Conservation (phyloP, 768 basidiomycete genomes). For the Mycena epipterygia region DNA sequence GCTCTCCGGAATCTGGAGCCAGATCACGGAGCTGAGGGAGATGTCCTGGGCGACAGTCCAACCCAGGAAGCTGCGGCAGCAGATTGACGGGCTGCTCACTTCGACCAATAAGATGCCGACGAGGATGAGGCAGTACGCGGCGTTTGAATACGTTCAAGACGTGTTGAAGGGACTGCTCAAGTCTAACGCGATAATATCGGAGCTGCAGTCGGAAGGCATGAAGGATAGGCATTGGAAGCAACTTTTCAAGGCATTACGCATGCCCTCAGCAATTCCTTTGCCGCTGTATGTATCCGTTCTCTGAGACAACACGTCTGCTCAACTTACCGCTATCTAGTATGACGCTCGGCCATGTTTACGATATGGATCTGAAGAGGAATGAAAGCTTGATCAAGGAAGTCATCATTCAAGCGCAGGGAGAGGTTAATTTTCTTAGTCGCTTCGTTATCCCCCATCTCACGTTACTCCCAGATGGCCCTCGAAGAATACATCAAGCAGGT, state of each 20-base stretch:
- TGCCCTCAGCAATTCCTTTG: slow-evolving; percentile 82
- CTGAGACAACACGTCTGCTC: slow-evolving; percentile 18
- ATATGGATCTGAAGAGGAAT: slow-evolving; percentile 95
- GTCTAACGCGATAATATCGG: slow-evolving; percentile 89
- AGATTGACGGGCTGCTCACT: slow-evolving; percentile 89
- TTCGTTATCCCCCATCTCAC: slow-evolving; percentile 35
- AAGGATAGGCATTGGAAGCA: slow-evolving; percentile 99
- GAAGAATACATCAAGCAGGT: slow-evolving; percentile 98
- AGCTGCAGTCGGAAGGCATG: slow-evolving; percentile 96
- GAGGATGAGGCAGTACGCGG: slow-evolving; percentile 98
- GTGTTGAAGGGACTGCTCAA: slow-evolving; percentile 88
- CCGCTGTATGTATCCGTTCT: slow-evolving; percentile 65
- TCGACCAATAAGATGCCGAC: slow-evolving; percentile 99
- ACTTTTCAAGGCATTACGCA: slow-evolving; percentile 88
- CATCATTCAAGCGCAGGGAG: slow-evolving; percentile 97
- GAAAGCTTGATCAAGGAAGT: slow-evolving; percentile 93
- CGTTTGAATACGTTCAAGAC: slow-evolving; percentile 98
- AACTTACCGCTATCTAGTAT: slow-evolving; percentile 63
- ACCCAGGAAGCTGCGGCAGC: slow-evolving; percentile 94
- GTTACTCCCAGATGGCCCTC: slow-evolving; percentile 82
- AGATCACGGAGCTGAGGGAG: slow-evolving; percentile 91
- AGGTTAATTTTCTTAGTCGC: slow-evolving; percentile 61
- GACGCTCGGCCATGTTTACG: slow-evolving; percentile 97
- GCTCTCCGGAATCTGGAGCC: slow-evolving; percentile 96
- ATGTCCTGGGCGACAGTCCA: slow-evolving; percentile 93